Evolutionary conservation across 352 stramenopile genomes (phyloP).

Genomic region (Plasmopara muralis): DNA sequence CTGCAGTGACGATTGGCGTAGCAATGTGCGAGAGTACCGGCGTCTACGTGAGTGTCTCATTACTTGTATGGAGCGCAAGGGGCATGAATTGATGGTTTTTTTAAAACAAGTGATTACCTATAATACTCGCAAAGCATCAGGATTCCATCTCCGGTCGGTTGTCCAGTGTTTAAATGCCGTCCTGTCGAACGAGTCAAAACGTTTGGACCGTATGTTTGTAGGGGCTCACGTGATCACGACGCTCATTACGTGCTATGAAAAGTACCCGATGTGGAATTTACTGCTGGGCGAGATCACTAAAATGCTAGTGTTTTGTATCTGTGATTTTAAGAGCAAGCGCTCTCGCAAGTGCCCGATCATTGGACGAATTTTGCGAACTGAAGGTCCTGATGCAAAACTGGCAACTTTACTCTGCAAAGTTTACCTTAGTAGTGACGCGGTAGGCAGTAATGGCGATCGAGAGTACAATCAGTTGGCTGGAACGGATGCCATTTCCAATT

Average conservation of each 20-base stretch:
- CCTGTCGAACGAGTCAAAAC: slow-evolving; percentile 74
- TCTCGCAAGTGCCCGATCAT: slow-evolving; percentile 77
- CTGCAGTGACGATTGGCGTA: slow-evolving; percentile 85
- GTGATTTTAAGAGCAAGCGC: slow-evolving; percentile 83
- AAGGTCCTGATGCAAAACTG: slow-evolving; percentile 47
- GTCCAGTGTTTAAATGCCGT: slow-evolving; percentile 72
- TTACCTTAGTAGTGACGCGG: slow-evolving; percentile 37
- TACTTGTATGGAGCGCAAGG: slow-evolving; percentile 76
- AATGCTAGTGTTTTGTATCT: slow-evolving; percentile 78
- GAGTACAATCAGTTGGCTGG: slow-evolving; percentile 36
- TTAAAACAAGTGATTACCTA: slow-evolving; percentile 69
- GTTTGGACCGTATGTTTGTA: slow-evolving; percentile 79
- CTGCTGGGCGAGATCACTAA: slow-evolving; percentile 79
- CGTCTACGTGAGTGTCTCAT: slow-evolving; percentile 71
- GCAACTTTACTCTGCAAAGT: slow-evolving; percentile 52
- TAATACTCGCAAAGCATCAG: slow-evolving; percentile 52
- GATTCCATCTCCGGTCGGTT: slow-evolving; percentile 68
- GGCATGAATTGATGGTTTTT: slow-evolving; percentile 76
- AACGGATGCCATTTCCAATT: slow-evolving; percentile 66
- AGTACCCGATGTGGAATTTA: slow-evolving; percentile 73
- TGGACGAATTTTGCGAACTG: slow-evolving; percentile 46
- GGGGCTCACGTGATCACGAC: slow-evolving; percentile 59
- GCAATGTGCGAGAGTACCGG: slow-evolving; percentile 79
- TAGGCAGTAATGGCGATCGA: slow-evolving; percentile 22
- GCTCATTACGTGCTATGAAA: slow-evolving; percentile 73